Conservation (phyloP, 2,329 filamentous ascomycete species). For the Biscogniauxia marginata region DNA sequence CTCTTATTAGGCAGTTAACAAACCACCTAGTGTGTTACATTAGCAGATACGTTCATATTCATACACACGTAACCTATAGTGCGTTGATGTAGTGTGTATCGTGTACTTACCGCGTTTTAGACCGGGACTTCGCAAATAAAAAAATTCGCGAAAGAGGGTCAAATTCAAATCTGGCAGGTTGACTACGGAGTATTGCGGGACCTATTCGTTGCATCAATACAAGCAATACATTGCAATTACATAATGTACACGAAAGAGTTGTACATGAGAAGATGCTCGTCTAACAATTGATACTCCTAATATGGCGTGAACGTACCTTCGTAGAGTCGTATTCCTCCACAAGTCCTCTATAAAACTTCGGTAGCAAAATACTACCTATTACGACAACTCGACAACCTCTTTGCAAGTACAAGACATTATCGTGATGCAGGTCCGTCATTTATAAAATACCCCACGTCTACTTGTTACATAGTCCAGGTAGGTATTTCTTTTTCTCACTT, state of each 20-base stretch:
- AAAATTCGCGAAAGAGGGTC: background rate
- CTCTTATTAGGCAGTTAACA: background rate
- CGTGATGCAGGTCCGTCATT: background rate
- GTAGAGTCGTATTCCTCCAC: background rate
- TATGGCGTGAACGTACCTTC: background rate
- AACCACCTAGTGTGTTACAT: background rate
- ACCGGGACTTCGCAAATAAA: background rate
- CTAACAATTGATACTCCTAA: background rate
- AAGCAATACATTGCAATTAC: background rate
- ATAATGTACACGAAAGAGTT: background rate
- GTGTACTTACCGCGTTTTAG: no score
- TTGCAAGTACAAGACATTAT: background rate
- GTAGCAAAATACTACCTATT: background rate
- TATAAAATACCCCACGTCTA: background rate
- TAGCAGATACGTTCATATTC: background rate
- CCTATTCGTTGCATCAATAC: background rate
- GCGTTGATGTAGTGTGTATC: no score
- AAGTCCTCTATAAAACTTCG: background rate
- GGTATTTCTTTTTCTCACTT: background rate
- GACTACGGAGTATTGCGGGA: background rate
- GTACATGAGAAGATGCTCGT: background rate
- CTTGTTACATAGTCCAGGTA: background rate
- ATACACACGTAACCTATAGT: no score
- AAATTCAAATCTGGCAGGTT: no score
- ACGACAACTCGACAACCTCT: background rate